Base-by-base conservation (phyloP, 768 basidiomycete species). In the Phlebiopsis gigantea region DNA sequence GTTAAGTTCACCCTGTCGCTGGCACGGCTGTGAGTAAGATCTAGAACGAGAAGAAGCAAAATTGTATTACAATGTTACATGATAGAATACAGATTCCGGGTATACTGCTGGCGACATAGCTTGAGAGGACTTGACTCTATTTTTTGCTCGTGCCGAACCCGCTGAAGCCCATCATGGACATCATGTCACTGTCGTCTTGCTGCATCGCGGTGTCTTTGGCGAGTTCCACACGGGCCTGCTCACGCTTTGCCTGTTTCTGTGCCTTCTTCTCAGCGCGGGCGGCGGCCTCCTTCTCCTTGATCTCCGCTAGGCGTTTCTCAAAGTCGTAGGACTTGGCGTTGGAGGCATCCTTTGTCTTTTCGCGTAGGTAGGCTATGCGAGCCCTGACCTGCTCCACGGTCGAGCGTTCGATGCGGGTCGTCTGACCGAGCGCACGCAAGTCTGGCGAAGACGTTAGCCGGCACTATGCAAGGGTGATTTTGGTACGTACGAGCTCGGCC, bases 261-360 rank as follows among this genome's bases (percentile, higher is more conserved):
- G 85, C 80, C 64, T 90, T 94, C 72, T 86, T 87, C 70, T 86
- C 79, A 29, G 83, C 82, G 12, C 90, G 82, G 24, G 80, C 71
- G 0, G 80, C 75, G 9, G 76, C 73, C 69, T 95, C 92, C 62
- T 82, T 85, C 26, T 80, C 83, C 62, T 83, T 84, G 50, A 98
- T 83, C 63, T 93, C 90, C 29, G 84, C 83, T 12, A 98, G 72
- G 25, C 97, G 89, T 66, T 88, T 75, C 65, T 94, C 88, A 73
- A 99, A 99, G 73, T 99, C 96, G 66, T 83, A 99, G n/a, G 86
- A 82, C 68, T 97, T 97, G 0, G 91, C 87, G 25, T 80, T 77
- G 0, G 93, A 84, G 7, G 86, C 85, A 42, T 89, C 85, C 59
- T 85, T 88, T 1, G 95, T 95, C 70, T 85, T 87, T 69, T 91